phyloP scores from a whole-genome alignment of 2,329 filamentous ascomycete genomes.

The Penicillium sp. region DNA sequence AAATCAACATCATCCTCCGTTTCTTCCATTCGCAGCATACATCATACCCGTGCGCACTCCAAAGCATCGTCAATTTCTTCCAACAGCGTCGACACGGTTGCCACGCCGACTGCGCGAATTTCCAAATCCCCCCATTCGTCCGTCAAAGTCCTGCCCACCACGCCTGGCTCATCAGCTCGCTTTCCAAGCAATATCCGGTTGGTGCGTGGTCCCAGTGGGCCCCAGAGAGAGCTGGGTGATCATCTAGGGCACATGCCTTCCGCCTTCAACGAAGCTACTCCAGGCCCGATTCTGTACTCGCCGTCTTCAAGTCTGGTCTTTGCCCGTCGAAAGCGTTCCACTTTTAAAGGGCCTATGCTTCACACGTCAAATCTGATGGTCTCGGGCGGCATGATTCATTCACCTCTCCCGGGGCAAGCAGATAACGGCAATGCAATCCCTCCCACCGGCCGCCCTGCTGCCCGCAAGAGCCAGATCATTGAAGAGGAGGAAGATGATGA shows the following conservation, averaged over 20 bases:
- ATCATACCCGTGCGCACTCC: conserved; percentile 84
- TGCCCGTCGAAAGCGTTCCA: conserved; percentile 48
- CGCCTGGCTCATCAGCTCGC: conserved; percentile 68
- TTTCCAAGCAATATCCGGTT: conserved; percentile 88
- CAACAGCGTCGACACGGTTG: conserved; percentile 69
- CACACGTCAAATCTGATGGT: conserved; percentile 41
- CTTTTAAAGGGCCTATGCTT: conserved; percentile 50
- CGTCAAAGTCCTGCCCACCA: conserved; percentile 92
- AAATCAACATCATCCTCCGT: conserved; percentile 97
- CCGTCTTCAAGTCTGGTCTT: conserved; percentile 49
- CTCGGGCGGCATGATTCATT: conserved; percentile 37
- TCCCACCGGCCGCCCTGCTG: conserved; percentile 27
- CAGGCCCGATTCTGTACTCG: conserved; percentile 40
- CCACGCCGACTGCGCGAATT: conserved; percentile 66
- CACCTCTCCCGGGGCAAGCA: conserved; percentile 36
- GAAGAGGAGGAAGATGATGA: conserved; percentile 48
- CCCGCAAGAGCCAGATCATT: conserved; percentile 47
- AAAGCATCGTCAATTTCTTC: conserved; percentile 94
- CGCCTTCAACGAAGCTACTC: conserved; percentile 42
- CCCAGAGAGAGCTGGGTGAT: conserved; percentile 31
- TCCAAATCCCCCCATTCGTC: conserved; percentile 82
- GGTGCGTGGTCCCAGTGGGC: conserved; percentile 58
- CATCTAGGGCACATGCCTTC: conserved; percentile 30
- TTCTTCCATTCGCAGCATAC: conserved; percentile 88
- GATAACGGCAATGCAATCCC: conserved; percentile 20